Evolutionary conservation across 2,329 filamentous ascomycete genomes (phyloP).

Genomic region (Penicillium rolfsii): DNA sequence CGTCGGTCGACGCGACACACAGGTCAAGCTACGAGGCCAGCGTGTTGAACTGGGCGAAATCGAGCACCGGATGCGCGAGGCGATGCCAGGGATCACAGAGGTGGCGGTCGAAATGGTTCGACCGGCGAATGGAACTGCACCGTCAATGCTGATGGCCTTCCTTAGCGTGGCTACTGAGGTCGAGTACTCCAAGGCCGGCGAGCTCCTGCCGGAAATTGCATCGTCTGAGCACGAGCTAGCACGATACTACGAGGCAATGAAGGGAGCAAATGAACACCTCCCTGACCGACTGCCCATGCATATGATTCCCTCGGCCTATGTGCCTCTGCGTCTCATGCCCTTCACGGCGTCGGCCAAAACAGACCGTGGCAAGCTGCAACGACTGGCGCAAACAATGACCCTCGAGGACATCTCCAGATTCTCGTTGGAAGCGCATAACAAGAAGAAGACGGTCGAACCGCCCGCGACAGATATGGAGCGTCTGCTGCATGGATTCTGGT

Average conservation of each 20-base stretch:
- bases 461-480: constrained; percentile 11
- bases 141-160: not conserved
- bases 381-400: not conserved
- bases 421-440: not conserved
- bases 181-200: not conserved
- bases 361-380: not conserved
- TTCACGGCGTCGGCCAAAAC: too few species aligned
- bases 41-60: constrained; percentile 37
- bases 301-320: too few species aligned
- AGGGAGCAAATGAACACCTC: not conserved
- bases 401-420: not conserved
- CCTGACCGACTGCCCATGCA: not conserved
- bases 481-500: constrained; percentile 15
- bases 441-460: constrained; percentile 38
- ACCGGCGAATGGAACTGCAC: not conserved
- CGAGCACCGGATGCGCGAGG: constrained; percentile 25
- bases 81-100: constrained; percentile 38
- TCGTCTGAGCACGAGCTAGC: not conserved
- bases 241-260: not conserved
- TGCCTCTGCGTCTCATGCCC: too few species aligned
- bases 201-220: not conserved
- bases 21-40: constrained; percentile 38
- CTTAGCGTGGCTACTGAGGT: not conserved
- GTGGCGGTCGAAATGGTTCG: constrained; percentile 10
- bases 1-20: constrained; percentile 34